Percentiles rank a stretch among this genome's conserved stretches.
These are phyloP conservation scores for Vigna trinervia DNA, from an alignment of 306 rosid genomes.

Conservation along the genomic window DNA sequence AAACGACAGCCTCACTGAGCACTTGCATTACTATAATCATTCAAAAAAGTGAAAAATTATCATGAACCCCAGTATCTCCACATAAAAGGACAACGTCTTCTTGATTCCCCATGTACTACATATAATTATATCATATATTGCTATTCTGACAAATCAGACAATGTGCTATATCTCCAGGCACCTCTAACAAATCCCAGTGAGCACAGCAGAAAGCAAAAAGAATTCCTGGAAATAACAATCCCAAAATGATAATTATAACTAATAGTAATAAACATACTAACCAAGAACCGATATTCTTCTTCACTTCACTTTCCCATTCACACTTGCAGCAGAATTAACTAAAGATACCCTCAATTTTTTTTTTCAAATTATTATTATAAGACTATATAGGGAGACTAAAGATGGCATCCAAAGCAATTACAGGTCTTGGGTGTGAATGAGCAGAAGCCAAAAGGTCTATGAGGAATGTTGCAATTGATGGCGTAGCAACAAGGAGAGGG, in stretches of 20 bases:
- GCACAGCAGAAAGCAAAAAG: slow-evolving; percentile 15
- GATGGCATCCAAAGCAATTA: slow-evolving; percentile 98
- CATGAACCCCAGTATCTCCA: slow-evolving; percentile 64
- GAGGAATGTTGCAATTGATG: slow-evolving; percentile 97
- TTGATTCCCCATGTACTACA: slow-evolving; percentile 53
- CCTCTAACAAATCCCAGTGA: slow-evolving; percentile 55
- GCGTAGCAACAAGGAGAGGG: slow-evolving; percentile 99
- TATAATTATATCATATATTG: slow-evolving; percentile 48
- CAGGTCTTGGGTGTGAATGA: slow-evolving; percentile 98
- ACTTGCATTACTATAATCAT: slow-evolving; percentile 63
- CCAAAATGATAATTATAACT: slow-evolving; percentile 43
- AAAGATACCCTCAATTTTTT: slow-evolving; percentile 49
- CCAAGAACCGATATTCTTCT: slow-evolving; percentile 75
- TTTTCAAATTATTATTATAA: slow-evolving; percentile 46
- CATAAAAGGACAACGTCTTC: slow-evolving; percentile 53
- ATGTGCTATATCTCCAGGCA: slow-evolving; percentile 58
- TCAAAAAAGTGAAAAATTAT: slow-evolving; percentile 50
- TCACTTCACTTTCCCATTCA: slow-evolving; percentile 60
- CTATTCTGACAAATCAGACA: slow-evolving; percentile 56
- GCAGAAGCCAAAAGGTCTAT: slow-evolving; percentile 97
- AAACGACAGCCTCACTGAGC: slow-evolving; percentile 54
- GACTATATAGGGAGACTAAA: slow-evolving; percentile 50
- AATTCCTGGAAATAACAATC: slow-evolving; percentile 43
- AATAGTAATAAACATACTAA: slow-evolving; percentile 54
- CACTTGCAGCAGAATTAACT: slow-evolving; percentile 60